phyloP scores from a whole-genome alignment of 169 alveolate species.

The Cryptosporidium xiaoi region DNA sequence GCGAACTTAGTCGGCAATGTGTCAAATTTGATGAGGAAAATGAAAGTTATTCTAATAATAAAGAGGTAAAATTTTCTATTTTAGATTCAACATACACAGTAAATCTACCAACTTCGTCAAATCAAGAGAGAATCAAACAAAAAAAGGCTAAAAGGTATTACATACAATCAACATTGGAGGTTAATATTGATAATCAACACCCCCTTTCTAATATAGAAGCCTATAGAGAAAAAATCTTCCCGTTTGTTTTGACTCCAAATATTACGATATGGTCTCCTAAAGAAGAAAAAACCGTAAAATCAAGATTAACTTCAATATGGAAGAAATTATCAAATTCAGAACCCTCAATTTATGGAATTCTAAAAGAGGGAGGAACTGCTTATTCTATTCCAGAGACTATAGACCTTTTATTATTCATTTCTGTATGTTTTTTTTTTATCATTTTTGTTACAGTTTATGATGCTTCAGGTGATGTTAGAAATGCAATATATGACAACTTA shows the following conservation, averaged over 20 bases:
- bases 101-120: neutral
- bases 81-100: neutral
- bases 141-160: slow-evolving; percentile 41
- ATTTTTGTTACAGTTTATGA: slow-evolving; percentile 29
- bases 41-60: slow-evolving; percentile 3
- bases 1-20: neutral
- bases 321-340: slow-evolving; percentile 40
- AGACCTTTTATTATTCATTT: slow-evolving; percentile 19
- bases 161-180: slow-evolving; percentile 60
- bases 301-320: slow-evolving; percentile 20
- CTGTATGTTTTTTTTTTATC: slow-evolving; percentile 1
- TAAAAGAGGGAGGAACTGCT: slow-evolving; percentile 34
- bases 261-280: slow-evolving; percentile 26
- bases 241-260: slow-evolving; percentile 46
- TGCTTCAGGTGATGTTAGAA: slow-evolving; percentile 53
- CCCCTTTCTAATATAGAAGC: slow-evolving; percentile 46
- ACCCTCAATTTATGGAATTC: slow-evolving; percentile 41
- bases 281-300: neutral
- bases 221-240: slow-evolving; percentile 60
- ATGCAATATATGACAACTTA: slow-evolving; percentile 20
- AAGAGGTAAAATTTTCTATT: slow-evolving; percentile 11
- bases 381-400: slow-evolving; percentile 41
- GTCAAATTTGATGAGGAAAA: slow-evolving; percentile 33
- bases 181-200: slow-evolving; percentile 58
- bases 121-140: neutral